A percentile compares a stretch with the other conserved stretches of the same genome.
These are phyloP conservation scores for Phaseolus lunatus DNA, from an alignment of 306 rosid species.

Conservation along the genomic window DNA sequence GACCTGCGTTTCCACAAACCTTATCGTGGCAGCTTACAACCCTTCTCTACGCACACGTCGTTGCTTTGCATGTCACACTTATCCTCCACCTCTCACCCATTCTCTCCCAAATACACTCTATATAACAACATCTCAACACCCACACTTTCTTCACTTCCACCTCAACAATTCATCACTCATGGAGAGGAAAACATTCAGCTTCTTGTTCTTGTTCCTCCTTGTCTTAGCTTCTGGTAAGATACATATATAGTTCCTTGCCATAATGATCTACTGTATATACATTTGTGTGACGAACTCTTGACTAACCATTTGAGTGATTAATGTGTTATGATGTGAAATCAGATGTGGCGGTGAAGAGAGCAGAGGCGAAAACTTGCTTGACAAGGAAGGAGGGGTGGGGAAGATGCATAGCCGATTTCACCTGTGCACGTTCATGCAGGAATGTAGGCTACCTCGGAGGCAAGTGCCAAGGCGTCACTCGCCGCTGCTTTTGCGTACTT, in stretches of 20 bases:
- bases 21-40: slow-evolving; percentile 5
- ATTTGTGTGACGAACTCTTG: too few species aligned
- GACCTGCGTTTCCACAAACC: background rate
- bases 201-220: slow-evolving; percentile 44
- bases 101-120: background rate
- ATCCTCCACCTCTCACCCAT: background rate
- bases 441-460: slow-evolving; percentile 64
- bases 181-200: slow-evolving; percentile 44
- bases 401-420: slow-evolving; percentile 37
- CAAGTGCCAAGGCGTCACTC: slow-evolving; percentile 55
- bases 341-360: slow-evolving; percentile 38
- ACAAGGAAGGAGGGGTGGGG: slow-evolving; percentile 57
- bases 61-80: slow-evolving; percentile 13
- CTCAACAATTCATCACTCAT: background rate
- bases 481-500: slow-evolving; percentile 58
- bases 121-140: background rate
- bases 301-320: background rate
- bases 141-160: background rate
- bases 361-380: slow-evolving; percentile 55
- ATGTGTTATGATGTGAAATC: background rate
- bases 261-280: too few species aligned
- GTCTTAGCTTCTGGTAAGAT: slow-evolving; percentile 48
- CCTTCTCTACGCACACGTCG: background rate
- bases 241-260: too few species aligned
- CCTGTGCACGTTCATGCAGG: slow-evolving; percentile 57